Evolutionary conservation across 2,329 filamentous ascomycete species (phyloP).

Genomic region (Alternaria tenuissima): DNA sequence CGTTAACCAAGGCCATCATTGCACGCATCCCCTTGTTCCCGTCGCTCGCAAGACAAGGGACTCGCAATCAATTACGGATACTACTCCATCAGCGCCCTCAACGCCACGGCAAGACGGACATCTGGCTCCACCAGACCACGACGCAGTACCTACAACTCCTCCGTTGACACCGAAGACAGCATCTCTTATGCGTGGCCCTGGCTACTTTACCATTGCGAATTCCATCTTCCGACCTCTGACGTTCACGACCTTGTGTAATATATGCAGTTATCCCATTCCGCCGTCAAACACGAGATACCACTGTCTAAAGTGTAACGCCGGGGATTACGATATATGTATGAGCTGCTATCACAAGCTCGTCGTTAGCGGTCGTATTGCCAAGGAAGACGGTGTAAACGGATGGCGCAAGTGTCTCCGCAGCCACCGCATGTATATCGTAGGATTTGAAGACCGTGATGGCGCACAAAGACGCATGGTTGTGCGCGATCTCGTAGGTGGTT

Average conservation of each 20-base stretch:
- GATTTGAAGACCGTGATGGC: slow-evolving; percentile 73
- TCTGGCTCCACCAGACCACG: slow-evolving; percentile 36
- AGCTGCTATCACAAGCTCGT: slow-evolving; percentile 78
- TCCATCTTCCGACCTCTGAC: slow-evolving; percentile 69
- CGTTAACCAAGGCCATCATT: slow-evolving; percentile 81
- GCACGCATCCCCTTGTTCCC: slow-evolving; percentile 82
- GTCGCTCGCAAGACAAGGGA: slow-evolving; percentile 66
- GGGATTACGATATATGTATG: slow-evolving; percentile 88
- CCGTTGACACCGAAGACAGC: slow-evolving; percentile 53
- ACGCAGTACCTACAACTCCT: slow-evolving; percentile 45
- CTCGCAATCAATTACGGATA: slow-evolving; percentile 9
- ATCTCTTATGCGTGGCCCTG: slow-evolving; percentile 52
- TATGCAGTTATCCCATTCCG: slow-evolving; percentile 77
- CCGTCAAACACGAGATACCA: slow-evolving; percentile 77
- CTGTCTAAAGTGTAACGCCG: slow-evolving; percentile 77
- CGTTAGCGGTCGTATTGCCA: slow-evolving; percentile 69
- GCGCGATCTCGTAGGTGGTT: slow-evolving; percentile 79
- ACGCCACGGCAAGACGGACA: slow-evolving; percentile 29
- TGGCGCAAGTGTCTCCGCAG: slow-evolving; percentile 84
- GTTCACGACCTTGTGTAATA: slow-evolving; percentile 79
- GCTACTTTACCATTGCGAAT: slow-evolving; percentile 45
- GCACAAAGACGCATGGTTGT: slow-evolving; percentile 74
- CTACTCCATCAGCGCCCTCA: slow-evolving; percentile 23
- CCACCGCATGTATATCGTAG: slow-evolving; percentile 84
- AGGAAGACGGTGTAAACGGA: slow-evolving; percentile 78